Base-by-base conservation (phyloP, 2,329 filamentous ascomycete species). In the Xylaria sp. region DNA sequence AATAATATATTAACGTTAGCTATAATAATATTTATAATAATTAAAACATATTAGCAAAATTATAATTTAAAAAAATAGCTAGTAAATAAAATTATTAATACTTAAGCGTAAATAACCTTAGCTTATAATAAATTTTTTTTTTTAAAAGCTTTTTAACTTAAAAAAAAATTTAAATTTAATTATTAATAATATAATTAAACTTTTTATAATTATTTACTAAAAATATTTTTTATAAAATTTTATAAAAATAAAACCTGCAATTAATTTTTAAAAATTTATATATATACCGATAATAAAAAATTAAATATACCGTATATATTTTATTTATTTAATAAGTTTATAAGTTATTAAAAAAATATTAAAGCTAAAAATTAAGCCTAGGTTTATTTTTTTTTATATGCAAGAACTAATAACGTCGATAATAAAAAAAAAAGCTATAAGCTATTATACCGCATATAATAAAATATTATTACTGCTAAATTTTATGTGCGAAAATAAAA, bases 1-100 rank as follows among this genome's bases (percentile, higher is more conserved):
- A 0, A 80, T 78, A 1, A 91, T 84, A 1, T 75, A 76, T 0
- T 72, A 74, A 0, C 73, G 58, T 13, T 71, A 70, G 8, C 78
- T 72, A 2, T 77, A 73, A 67, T 82, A 78, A 9, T 76, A 58
- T 2, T 80, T 77, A 57, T 91, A 82, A 72, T 87, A 96, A 70
- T 94, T 91, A 0, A 94, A 28, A 92, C 85, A 74, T 94, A 89
- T 94, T 95, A 0, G 87, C 84, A 0, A 96, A 81, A 62, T 85
- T 0, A 89, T 90, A 0, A 94, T 79, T 92, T 92, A 96, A 0
- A 90, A 68, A 70, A 94, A 95, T 0, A 87, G 84, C 23, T 25
- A 25, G 3, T 0, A 80, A 58, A 68, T 90, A 86, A 73, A 90
- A 94, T 1, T 88, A 80, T 12, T 69, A 70, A 74, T 96, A 97